Evolutionary conservation across 768 basidiomycete species (phyloP).

Genomic region (Hericium alpestre): DNA sequence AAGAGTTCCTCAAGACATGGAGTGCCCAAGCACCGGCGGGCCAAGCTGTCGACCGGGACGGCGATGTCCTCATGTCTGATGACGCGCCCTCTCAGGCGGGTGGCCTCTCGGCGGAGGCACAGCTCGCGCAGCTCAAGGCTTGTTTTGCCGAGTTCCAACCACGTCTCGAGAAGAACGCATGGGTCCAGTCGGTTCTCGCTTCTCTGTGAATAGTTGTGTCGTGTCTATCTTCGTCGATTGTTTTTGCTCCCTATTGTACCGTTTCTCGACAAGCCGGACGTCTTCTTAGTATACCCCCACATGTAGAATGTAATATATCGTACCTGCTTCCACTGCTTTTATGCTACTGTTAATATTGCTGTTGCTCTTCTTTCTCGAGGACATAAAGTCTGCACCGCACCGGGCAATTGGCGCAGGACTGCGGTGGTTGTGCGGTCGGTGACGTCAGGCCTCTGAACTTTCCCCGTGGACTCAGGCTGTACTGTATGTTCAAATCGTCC

Average conservation of each 20-base stretch:
- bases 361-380: too few species aligned
- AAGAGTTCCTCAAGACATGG: slow-evolving; percentile 70
- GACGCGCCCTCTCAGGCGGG: slow-evolving; percentile 8
- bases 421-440: too few species aligned
- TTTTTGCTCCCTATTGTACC: neutral
- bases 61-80: slow-evolving; percentile 44
- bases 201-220: slow-evolving; percentile 21
- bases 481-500: too few species aligned
- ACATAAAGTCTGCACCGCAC: too few species aligned
- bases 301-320: neutral
- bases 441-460: too few species aligned
- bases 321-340: neutral
- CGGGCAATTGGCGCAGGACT: too few species aligned
- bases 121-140: slow-evolving; percentile 39
- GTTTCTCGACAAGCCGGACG: neutral
- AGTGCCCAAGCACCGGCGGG: slow-evolving; percentile 20
- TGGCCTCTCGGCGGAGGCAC: slow-evolving; percentile 18
- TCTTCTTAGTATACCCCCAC: neutral
- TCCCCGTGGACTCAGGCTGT: too few species aligned
- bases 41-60: slow-evolving; percentile 23
- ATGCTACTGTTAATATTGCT: neutral
- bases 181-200: slow-evolving; percentile 56
- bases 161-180: slow-evolving; percentile 66
- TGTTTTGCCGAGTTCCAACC: slow-evolving; percentile 58
- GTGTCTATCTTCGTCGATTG: neutral